Base-by-base conservation (phyloP, 345 rosid species). In the Eucalyptus cloeziana region DNA sequence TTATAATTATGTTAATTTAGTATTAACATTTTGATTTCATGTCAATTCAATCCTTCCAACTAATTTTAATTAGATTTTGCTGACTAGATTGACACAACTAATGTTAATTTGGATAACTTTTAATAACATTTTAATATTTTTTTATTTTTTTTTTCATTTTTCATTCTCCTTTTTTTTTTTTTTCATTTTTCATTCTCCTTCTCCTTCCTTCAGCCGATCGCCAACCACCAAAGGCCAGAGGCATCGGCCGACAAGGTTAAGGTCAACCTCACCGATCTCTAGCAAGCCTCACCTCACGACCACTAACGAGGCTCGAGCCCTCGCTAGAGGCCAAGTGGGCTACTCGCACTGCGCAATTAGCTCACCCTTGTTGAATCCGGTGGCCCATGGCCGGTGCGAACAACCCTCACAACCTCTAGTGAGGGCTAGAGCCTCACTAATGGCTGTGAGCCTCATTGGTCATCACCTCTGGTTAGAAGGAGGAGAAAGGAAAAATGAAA, bases 201-300 rank as follows among this genome's bases (percentile, higher is more conserved):
- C 22, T 51, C 22, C 1, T 51, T 51, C 56, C 4, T 51, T 51
- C 22, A 7, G 2, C 0, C 22, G 0, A 51, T 51, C 19, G 22
- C 9, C 45, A 8, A 44, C 45, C 47, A 9, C 0, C 10, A 0
- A 52, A 52, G 10, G 56, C 9, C 2, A 51, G 2, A 51, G 1
- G 9, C 22, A 0, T 7, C 0, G 1, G 3, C 4, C 3, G 0
- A 52, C 8, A 0, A 52, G 10, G 24, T 52, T 2, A 21, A 52
- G 2, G 25, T 52, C 58, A 52, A 19, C 58, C 2, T 52, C 58
- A 7, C 24, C 4, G 0, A 4, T 2, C 58, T 52, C 4, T 52
- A 0, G 10, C 1, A 0, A 52, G 24, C 56, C 2, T 52, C 7
- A 52, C 56, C 2, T 52, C 7, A 52, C 10, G 0, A 0, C 24